Evolutionary conservation across 805 yeast species (phyloP).

Genomic region (Monosporozyma yasuniensis): DNA sequence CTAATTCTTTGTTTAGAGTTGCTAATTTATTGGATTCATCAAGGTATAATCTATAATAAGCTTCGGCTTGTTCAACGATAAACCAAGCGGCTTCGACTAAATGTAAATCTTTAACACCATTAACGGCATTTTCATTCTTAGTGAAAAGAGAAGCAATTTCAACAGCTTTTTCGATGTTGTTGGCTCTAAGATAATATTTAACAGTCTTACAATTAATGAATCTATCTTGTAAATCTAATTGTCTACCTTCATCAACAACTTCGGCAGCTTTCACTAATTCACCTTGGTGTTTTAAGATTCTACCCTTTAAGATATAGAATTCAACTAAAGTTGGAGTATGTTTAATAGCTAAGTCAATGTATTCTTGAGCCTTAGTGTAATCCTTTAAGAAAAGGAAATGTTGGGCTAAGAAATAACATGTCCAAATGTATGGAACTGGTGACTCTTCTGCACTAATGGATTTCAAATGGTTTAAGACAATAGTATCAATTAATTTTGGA

Average conservation of each 20-base stretch:
- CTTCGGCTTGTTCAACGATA: conserved; percentile 73
- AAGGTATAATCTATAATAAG: conserved; percentile 56
- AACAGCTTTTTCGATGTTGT: conserved; percentile 64
- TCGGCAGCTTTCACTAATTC: conserved; percentile 52
- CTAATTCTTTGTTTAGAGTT: conserved; percentile 4
- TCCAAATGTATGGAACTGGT: conserved; percentile 48
- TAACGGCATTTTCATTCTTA: conserved; percentile 68
- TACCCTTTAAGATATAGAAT: conserved; percentile 67
- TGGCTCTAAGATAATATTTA: conserved; percentile 72
- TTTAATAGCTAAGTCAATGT: conserved; percentile 52
- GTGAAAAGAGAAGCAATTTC: conserved; percentile 73
- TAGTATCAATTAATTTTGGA: conserved; percentile 37
- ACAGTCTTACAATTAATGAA: conserved; percentile 83
- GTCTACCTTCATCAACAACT: conserved; percentile 60
- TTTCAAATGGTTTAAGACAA: conserved; percentile 43
- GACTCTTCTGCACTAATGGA: conserved; percentile 23
- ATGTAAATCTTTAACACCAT: conserved; percentile 80
- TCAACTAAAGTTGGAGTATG: conserved; percentile 85
- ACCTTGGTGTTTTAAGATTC: conserved; percentile 68
- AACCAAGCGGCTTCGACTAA: conserved; percentile 91
- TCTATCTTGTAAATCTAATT: conserved; percentile 79
- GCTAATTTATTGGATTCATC: conserved; percentile 16
- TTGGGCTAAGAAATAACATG: conserved; percentile 65
- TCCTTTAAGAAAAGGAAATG: conserved; percentile 55
- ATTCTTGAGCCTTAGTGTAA: conserved; percentile 43